These are phyloP conservation scores for Mrakia hoshinonis DNA, from an alignment of 768 basidiomycete species.

Conservation along the genomic window DNA sequence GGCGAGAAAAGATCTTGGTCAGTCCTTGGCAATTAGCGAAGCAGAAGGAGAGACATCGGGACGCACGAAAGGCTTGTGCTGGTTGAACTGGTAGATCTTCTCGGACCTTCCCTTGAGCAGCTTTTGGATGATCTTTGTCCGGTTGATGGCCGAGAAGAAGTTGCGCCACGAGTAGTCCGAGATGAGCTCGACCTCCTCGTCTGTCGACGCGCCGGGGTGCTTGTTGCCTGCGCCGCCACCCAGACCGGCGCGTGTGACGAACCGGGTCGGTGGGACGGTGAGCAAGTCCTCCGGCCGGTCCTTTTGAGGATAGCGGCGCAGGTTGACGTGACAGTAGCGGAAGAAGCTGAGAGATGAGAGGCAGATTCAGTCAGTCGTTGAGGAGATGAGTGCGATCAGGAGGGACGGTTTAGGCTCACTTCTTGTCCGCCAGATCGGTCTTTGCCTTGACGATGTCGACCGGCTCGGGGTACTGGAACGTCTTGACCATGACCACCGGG, in stretches of 20 bases:
- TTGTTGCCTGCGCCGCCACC: slow-evolving; percentile 15
- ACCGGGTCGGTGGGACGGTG: slow-evolving; percentile 34
- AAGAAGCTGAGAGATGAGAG: slow-evolving; percentile 69
- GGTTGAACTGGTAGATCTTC: slow-evolving; percentile 88
- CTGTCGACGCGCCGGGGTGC: slow-evolving; percentile 21
- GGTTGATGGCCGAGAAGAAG: slow-evolving; percentile 94
- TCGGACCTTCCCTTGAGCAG: slow-evolving; percentile 89
- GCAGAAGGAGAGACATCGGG: background rate
- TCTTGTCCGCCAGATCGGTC: slow-evolving; percentile 77
- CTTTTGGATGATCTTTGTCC: slow-evolving; percentile 96
- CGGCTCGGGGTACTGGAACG: slow-evolving; percentile 95
- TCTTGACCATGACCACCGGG: slow-evolving; percentile 83
- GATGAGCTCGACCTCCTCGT: slow-evolving; percentile 80
- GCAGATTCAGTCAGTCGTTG: too few relatives aligned
- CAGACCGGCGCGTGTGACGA: slow-evolving; percentile 7
- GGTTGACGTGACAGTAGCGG: slow-evolving; percentile 76
- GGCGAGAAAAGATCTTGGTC: background rate
- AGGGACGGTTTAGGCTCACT: slow-evolving; percentile 47
- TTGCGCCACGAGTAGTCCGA: slow-evolving; percentile 96
- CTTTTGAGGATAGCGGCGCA: slow-evolving; percentile 57
- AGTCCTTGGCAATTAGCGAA: background rate
- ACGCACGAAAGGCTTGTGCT: slow-evolving; percentile 89
- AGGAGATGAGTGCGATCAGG: background rate
- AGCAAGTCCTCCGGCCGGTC: slow-evolving; percentile 59
- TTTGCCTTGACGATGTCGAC: slow-evolving; percentile 72